phyloP scores from a whole-genome alignment of 2,329 filamentous ascomycete genomes.

The Epichloe hybrida region DNA sequence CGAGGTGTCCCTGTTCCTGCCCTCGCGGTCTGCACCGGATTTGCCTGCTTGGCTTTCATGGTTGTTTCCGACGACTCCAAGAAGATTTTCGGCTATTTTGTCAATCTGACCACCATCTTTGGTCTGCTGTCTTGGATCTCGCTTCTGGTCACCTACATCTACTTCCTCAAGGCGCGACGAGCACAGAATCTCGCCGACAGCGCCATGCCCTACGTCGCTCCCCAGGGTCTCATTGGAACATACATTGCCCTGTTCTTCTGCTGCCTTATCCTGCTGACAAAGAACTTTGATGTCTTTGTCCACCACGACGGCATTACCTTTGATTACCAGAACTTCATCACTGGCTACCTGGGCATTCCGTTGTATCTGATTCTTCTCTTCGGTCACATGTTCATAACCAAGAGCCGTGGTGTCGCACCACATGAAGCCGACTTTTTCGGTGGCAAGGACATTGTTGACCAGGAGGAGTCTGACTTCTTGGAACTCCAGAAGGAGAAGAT shows the following conservation, averaged over 20 bases:
- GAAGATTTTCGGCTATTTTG: constrained; percentile 49
- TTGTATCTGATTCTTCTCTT: constrained; percentile 57
- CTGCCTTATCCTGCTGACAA: constrained; percentile 62
- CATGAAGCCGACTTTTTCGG: constrained; percentile 54
- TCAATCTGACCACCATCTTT: constrained; percentile 55
- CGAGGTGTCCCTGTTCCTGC: constrained; percentile 58
- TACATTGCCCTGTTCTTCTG: constrained; percentile 56
- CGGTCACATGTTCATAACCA: constrained; percentile 48
- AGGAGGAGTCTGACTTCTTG: constrained; percentile 57
- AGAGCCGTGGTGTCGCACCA: constrained; percentile 40
- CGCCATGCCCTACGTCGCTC: constrained; percentile 50
- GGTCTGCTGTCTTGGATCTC: constrained; percentile 55
- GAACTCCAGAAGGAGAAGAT: constrained; percentile 22
- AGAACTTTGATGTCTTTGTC: constrained; percentile 67
- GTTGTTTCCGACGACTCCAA: constrained; percentile 46
- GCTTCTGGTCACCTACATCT: constrained; percentile 54
- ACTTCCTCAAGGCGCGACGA: constrained; percentile 47
- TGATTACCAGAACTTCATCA: constrained; percentile 65
- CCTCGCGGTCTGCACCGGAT: constrained; percentile 44
- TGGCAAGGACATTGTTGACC: constrained; percentile 60
- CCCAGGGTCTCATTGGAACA: constrained; percentile 58
- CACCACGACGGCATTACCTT: constrained; percentile 38
- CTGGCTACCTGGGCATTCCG: constrained; percentile 64
- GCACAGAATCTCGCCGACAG: constrained; percentile 45
- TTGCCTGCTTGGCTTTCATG: constrained; percentile 57